Conservation (phyloP, 2,329 filamentous ascomycete genomes). For the Delphinella strobiligena region DNA sequence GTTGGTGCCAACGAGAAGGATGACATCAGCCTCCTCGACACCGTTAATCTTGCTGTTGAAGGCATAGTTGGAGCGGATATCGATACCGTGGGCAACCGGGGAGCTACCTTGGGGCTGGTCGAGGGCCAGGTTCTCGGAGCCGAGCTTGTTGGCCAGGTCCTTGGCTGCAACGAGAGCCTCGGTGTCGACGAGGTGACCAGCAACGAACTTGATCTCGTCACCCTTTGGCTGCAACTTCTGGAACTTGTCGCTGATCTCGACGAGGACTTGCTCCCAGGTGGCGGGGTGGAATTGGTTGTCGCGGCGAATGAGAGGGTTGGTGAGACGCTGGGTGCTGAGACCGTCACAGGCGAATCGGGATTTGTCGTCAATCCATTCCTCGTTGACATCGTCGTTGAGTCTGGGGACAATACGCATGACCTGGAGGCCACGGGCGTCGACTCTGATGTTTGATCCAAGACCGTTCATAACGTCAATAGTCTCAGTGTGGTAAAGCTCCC, state of each 20-base stretch:
- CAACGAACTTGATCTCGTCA: constrained; percentile 92
- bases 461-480: constrained; percentile 90
- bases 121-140: constrained; percentile 87
- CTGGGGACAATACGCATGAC: constrained; percentile 91
- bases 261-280: constrained; percentile 89
- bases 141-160: constrained; percentile 90
- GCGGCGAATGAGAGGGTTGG: constrained; percentile 77
- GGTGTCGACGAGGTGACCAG: constrained; percentile 80
- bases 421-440: constrained; percentile 86
- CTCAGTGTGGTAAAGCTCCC: constrained; percentile 94
- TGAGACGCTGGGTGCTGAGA: constrained; percentile 88
- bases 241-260: constrained; percentile 73
- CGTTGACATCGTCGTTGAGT: constrained; percentile 94
- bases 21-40: constrained; percentile 84
- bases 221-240: constrained; percentile 68
- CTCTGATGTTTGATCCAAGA: constrained; percentile 84
- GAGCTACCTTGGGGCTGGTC: constrained; percentile 76
- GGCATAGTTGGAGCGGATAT: constrained; percentile 85
- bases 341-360: constrained; percentile 92
- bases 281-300: constrained; percentile 86
- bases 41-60: constrained; percentile 95
- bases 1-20: constrained; percentile 91
- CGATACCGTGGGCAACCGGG: constrained; percentile 82
- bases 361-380: constrained; percentile 99
- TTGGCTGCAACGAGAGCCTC: constrained; percentile 95